Evolutionary conservation across 805 yeast genomes (phyloP).

Genomic region (Myxozyma geophila): DNA sequence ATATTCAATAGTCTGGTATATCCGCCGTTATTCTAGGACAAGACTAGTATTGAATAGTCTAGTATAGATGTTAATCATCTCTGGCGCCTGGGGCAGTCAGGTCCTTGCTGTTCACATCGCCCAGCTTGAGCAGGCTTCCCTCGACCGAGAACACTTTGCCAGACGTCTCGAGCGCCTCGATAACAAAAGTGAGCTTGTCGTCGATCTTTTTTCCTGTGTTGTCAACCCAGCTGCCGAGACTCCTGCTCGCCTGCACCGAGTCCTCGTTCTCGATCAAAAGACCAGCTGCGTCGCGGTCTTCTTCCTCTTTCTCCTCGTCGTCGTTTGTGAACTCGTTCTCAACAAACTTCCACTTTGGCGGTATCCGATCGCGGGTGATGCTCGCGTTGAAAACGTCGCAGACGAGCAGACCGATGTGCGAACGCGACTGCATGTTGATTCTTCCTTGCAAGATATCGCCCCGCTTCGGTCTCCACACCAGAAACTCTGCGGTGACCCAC

Average conservation of each 20-base stretch:
- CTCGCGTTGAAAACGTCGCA: constrained; percentile 96
- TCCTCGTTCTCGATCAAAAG: constrained; percentile 18
- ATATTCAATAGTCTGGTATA: neutral
- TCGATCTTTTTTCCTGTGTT: constrained; percentile 72
- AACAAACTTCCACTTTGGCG: constrained; percentile 82
- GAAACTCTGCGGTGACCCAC: constrained; percentile 82
- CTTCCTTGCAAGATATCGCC: constrained; percentile 88
- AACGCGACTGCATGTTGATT: constrained; percentile 89
- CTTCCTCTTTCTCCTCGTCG: constrained; percentile 19
- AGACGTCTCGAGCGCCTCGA: constrained; percentile 66
- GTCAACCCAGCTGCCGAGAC: constrained; percentile 89
- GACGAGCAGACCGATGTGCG: constrained; percentile 88
- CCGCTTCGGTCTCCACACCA: constrained; percentile 88
- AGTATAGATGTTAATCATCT: constrained; percentile 39
- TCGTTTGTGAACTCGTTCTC: constrained; percentile 69
- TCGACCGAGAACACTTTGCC: constrained; percentile 85
- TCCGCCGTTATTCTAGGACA: too few species aligned
- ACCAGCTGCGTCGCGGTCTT: constrained; percentile 27
- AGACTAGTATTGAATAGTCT: neutral
- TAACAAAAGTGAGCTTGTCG: constrained; percentile 78
- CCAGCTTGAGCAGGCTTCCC: constrained; percentile 76
- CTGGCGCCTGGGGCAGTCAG: constrained; percentile 71
- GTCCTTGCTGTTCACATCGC: constrained; percentile 59
- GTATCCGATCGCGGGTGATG: constrained; percentile 82
- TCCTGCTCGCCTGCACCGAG: constrained; percentile 43